Base-by-base conservation (phyloP, 179 eudicot species). In the Spinacia oleracea region DNA sequence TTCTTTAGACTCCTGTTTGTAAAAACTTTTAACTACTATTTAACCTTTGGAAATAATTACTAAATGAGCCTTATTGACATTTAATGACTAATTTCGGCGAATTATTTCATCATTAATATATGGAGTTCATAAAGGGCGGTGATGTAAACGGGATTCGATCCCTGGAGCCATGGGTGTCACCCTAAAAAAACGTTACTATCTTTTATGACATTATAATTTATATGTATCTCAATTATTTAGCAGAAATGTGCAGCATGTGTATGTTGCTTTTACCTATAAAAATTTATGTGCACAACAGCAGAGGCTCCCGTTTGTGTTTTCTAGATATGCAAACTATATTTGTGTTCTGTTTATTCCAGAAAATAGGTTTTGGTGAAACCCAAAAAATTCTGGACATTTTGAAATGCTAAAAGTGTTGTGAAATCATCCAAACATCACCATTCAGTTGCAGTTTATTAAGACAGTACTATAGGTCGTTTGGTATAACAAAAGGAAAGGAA, bases 201-300 rank as follows among this genome's bases (percentile, higher is more conserved):
- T 76, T 32, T 21, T 50, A 29, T 65, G 31, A 9, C n/a, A n/a
- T n/a, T n/a, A n/a, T n/a, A n/a, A n/a, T n/a, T 35, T 34, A n/a
- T 31, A 55, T 72, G 25, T 63, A 64, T 53, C 50, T 23, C 29
- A 73, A 65, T 55, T 71, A 58, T 66, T 55, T 27, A 45, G 78
- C 29, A 56, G 62, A 81, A 65, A 67, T 82, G 76, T 73, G 69
- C 64, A 58, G 53, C 84, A 78, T 74, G 82, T 78, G 81, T 76
- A 74, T 29, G 53, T 46, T 74, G 79, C 81, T 46, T 35, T 73
- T 67, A 82, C 81, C 84, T 69, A 82, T 59, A 82, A 59, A 59
- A 75, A 82, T 58, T 82, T 82, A 74, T 78, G 76, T 70, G 82
- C 82, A 74, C 51, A 69, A 72, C 55, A 68, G 48, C 85, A 74